A percentile compares a stretch with the other conserved stretches of the same genome.
phyloP scores from a whole-genome alignment of 1,284 basidiomycete genomes.

The Limonomyces culmigenus region DNA sequence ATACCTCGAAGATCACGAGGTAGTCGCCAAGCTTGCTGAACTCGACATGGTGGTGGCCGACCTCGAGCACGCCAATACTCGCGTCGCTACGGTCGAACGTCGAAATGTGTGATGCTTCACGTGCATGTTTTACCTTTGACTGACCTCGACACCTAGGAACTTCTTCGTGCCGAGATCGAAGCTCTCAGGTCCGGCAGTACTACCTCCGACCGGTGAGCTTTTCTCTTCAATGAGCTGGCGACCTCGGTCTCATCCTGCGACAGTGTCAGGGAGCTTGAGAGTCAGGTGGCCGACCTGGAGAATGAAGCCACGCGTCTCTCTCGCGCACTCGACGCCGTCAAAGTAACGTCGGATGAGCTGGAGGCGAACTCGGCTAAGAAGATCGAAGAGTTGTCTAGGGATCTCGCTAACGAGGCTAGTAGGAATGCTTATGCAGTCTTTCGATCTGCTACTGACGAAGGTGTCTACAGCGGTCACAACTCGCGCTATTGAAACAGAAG shows the following conservation, averaged over 20 bases:
- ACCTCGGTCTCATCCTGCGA: no score
- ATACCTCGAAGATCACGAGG: conserved; percentile 63
- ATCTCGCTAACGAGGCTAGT: conserved; percentile 20
- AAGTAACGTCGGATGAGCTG: conserved; percentile 31
- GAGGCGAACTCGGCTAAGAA: conserved; percentile 34
- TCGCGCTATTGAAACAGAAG: conserved; percentile 39
- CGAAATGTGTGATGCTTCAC: conserved; percentile 64
- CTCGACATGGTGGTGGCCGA: conserved; percentile 88
- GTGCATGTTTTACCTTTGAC: background rate
- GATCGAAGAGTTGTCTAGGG: conserved; percentile 42
- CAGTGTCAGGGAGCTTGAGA: conserved; percentile 53
- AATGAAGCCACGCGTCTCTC: conserved; percentile 57
- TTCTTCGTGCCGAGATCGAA: conserved; percentile 87
- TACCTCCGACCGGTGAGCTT: conserved; percentile 17
- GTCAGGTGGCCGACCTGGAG: conserved; percentile 57
- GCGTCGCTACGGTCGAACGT: conserved; percentile 82
- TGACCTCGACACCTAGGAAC: conserved; percentile 37
- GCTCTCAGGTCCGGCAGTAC: conserved; percentile 70
- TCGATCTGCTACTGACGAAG: background rate
- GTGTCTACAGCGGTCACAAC: background rate
- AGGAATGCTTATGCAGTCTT: no score
- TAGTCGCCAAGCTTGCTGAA: conserved; percentile 74
- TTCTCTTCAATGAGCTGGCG: background rate
- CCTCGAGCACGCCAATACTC: conserved; percentile 81
- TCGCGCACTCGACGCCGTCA: conserved; percentile 53